Percentiles rank a stretch among this genome's conserved stretches.
Evolutionary conservation across 164 flowering plant genomes (phyloP).

Genomic region (Aristolochia californica): DNA sequence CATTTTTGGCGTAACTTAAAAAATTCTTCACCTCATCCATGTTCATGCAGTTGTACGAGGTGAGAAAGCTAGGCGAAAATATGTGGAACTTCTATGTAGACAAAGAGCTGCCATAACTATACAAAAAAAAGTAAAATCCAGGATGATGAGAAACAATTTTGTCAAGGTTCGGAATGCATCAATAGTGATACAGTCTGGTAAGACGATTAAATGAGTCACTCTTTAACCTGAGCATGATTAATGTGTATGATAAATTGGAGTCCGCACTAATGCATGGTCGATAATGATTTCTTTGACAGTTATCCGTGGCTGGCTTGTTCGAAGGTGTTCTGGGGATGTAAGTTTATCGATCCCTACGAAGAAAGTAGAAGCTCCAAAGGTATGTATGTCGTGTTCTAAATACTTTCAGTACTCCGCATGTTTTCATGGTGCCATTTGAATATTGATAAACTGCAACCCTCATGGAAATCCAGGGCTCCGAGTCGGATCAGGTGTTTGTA

Average conservation of each 20-base stretch:
- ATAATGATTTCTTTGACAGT: slow-evolving; percentile 26
- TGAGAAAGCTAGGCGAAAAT: slow-evolving; percentile 60
- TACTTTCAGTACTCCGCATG: neutral
- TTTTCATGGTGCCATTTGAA: neutral
- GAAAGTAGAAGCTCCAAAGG: slow-evolving; percentile 44
- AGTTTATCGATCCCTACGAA: slow-evolving; percentile 25
- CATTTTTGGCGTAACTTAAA: neutral
- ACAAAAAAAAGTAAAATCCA: slow-evolving; percentile 54
- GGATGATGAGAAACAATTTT: slow-evolving; percentile 28
- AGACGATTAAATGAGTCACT: no score
- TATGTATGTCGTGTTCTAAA: slow-evolving; percentile 9
- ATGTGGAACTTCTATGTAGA: slow-evolving; percentile 31
- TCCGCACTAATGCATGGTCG: no score
- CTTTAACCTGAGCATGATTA: no score
- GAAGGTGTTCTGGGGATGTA: slow-evolving; percentile 78
- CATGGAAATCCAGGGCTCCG: slow-evolving; percentile 32
- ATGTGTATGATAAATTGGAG: no score
- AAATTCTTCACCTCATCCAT: neutral
- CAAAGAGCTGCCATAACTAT: slow-evolving; percentile 70
- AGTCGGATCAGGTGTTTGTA: slow-evolving; percentile 66
- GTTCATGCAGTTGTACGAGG: slow-evolving; percentile 66
- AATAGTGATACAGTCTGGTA: slow-evolving; percentile 77
- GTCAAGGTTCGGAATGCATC: slow-evolving; percentile 40
- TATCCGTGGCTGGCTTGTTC: slow-evolving; percentile 91
- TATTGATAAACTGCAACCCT: neutral